Evolutionary conservation across 306 rosid species (phyloP).

Genomic region (Acmispon strigosus): DNA sequence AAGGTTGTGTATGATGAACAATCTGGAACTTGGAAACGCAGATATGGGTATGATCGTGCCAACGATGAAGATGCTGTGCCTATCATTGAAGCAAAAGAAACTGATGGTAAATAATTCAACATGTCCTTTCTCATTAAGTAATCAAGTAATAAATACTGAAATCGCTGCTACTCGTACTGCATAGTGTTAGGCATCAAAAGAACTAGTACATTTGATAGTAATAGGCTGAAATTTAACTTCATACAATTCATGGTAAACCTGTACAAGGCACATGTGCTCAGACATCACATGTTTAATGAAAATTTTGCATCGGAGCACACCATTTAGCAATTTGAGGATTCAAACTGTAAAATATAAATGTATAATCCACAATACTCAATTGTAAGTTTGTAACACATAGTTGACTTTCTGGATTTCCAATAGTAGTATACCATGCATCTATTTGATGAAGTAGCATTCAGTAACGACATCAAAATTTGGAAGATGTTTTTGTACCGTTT

Average conservation of each 20-base stretch:
- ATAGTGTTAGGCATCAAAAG: not conserved
- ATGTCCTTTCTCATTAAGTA: not conserved
- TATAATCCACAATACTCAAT: not conserved
- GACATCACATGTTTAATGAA: not conserved
- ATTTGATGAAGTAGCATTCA: no score
- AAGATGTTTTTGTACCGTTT: no score
- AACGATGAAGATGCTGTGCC: slow-evolving; percentile 82
- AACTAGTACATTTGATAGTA: not conserved
- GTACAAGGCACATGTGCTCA: not conserved
- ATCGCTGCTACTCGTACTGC: not conserved
- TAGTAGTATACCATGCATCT: no score
- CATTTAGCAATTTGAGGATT: not conserved
- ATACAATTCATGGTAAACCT: not conserved
- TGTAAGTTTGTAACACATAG: no score
- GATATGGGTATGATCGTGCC: slow-evolving; percentile 78
- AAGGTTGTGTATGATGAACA: slow-evolving; percentile 66
- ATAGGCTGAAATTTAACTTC: not conserved
- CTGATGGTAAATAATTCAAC: slow-evolving; percentile 55
- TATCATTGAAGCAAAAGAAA: slow-evolving; percentile 80
- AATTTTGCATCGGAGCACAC: not conserved
- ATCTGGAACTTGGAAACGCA: slow-evolving; percentile 76
- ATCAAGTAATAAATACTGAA: not conserved
- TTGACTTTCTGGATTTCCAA: no score
- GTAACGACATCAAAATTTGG: no score
- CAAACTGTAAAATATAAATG: not conserved